These are phyloP conservation scores for Monascus ruber DNA, from an alignment of 2,329 filamentous ascomycete genomes.

Conservation along the genomic window DNA sequence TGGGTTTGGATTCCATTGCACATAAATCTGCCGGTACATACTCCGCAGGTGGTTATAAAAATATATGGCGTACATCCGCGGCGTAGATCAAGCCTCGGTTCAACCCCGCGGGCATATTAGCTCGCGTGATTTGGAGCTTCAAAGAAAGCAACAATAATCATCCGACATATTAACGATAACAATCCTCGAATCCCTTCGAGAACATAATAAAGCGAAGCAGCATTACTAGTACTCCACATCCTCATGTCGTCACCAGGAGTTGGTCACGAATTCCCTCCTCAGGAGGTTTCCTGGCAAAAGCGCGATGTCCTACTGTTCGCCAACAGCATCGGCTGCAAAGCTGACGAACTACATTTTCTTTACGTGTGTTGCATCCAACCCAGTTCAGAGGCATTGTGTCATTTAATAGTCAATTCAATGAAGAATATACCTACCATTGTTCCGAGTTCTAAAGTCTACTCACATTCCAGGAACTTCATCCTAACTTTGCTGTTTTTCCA, in stretches of 20 bases:
- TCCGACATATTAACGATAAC: too few species aligned
- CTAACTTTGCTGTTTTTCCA: conserved; percentile 76
- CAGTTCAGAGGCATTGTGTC: too few species aligned
- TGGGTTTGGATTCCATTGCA: too few species aligned
- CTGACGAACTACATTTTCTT: conserved; percentile 86
- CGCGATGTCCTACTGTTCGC: conserved; percentile 84
- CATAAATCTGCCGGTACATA: too few species aligned
- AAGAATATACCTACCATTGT: too few species aligned
- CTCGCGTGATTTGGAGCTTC: too few species aligned
- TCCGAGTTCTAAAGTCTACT: too few species aligned
- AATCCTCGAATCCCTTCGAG: too few species aligned
- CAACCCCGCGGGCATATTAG: conserved; percentile 2
- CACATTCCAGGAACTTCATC: conserved; percentile 62
- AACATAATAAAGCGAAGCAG: not conserved
- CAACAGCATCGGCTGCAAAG: conserved; percentile 71
- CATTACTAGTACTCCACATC: not conserved
- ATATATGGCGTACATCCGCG: not conserved
- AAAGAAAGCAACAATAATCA: too few species aligned
- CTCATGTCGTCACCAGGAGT: conserved; percentile 42
- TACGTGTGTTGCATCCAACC: conserved; percentile 44
- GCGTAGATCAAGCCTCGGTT: conserved; percentile 6
- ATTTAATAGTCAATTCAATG: too few species aligned
- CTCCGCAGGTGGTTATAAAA: too few species aligned
- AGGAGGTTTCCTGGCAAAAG: conserved; percentile 74
- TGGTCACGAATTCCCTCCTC: conserved; percentile 68